Conservation (phyloP, 192 early-diverging fungal species). For the Mortierella antarctica region DNA sequence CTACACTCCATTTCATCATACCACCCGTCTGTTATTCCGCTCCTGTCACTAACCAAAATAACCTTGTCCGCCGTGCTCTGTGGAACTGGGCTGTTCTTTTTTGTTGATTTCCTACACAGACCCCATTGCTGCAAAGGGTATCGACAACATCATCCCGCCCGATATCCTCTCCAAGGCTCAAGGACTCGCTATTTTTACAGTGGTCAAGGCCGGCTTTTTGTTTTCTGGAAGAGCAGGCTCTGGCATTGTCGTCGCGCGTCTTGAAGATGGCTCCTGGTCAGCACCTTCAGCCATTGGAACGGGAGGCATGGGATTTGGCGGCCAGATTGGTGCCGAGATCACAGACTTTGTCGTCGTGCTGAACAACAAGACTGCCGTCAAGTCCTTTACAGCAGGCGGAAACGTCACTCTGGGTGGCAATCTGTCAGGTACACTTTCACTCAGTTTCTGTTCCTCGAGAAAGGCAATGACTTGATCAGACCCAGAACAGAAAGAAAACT, state of each 20-base stretch:
- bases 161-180: conserved; percentile 78
- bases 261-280: conserved; percentile 80
- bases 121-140: conserved; percentile 56
- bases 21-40: too few relatives aligned
- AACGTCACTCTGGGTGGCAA: conserved; percentile 92
- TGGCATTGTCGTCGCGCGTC: conserved; percentile 87
- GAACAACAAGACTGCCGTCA: conserved; percentile 86
- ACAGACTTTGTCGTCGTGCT: conserved; percentile 95
- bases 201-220: conserved; percentile 94
- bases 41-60: too few relatives aligned
- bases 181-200: conserved; percentile 94
- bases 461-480: too few relatives aligned
- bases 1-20: too few relatives aligned
- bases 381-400: conserved; percentile 86
- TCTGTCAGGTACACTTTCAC: conserved; percentile 53
- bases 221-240: conserved; percentile 90
- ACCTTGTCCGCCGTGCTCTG: too few relatives aligned
- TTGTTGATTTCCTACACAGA: conserved; percentile 5
- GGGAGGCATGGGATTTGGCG: conserved; percentile 87
- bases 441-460: too few relatives aligned
- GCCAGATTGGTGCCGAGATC: conserved; percentile 88
- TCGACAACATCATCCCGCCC: conserved; percentile 77
- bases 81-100: too few relatives aligned
- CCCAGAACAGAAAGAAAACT: too few relatives aligned
- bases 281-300: conserved; percentile 90